Conservation (phyloP, 169 alveolate genomes). For the Plasmodium fragile region DNA sequence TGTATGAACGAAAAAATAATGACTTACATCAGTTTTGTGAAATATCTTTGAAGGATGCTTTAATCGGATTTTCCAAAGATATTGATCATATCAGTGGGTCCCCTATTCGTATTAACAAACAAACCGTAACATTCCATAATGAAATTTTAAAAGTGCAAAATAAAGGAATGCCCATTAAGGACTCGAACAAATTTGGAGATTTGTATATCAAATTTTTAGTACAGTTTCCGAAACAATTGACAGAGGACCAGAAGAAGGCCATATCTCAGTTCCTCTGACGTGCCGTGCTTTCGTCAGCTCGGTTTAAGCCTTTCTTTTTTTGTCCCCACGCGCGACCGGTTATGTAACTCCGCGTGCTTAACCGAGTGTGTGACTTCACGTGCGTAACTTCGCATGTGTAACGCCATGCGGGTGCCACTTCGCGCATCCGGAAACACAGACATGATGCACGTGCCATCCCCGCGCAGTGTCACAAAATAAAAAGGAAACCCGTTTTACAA, state of each 20-base stretch:
- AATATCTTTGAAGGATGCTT: conserved; percentile 86
- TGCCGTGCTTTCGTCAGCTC: neutral
- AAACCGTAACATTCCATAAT: conserved; percentile 86
- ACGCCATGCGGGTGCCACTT: neutral
- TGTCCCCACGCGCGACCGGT: neutral
- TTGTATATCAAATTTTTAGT: conserved; percentile 83
- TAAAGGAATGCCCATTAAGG: conserved; percentile 87
- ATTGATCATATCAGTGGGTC: conserved; percentile 85
- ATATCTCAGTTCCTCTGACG: conserved; percentile 80
- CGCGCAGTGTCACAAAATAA: neutral
- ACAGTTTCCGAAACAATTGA: conserved; percentile 83
- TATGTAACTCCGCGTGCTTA: neutral
- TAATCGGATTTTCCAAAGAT: conserved; percentile 85
- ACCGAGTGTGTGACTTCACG: neutral
- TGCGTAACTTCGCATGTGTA: neutral
- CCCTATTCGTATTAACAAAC: conserved; percentile 79
- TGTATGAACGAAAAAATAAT: conserved; percentile 85
- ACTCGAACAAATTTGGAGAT: conserved; percentile 83
- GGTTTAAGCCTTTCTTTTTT: neutral
- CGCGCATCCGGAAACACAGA: neutral
- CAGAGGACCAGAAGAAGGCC: conserved; percentile 80
- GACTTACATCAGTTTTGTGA: conserved; percentile 85
- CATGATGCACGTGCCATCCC: neutral
- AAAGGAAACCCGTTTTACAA: neutral
- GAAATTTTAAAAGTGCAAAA: conserved; percentile 81